A percentile compares a stretch with the other conserved stretches of the same genome.
These are phyloP conservation scores for Taphrina communis DNA, from an alignment of 1,139 yeast genomes.

Conservation along the genomic window DNA sequence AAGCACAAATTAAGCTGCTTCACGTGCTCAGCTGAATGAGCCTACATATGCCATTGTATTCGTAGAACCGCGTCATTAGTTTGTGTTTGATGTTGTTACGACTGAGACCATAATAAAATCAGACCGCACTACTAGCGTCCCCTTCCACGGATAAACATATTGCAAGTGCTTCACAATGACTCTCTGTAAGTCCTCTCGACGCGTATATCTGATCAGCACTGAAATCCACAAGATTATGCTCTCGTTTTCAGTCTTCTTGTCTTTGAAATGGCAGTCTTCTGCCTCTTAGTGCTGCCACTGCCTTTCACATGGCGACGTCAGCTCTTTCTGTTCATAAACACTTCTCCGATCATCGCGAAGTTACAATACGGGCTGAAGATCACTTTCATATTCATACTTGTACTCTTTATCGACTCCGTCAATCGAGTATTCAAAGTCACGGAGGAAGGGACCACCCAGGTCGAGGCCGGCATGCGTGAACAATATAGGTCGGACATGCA, in stretches of 20 bases:
- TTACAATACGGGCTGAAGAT: constrained; percentile 73
- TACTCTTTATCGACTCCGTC: constrained; percentile 85
- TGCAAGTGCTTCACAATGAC: not conserved
- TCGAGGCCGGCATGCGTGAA: constrained; percentile 47
- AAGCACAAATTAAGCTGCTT: not conserved
- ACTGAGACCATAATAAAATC: not conserved
- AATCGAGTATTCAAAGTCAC: constrained; percentile 79
- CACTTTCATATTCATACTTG: constrained; percentile 78
- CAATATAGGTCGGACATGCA: constrained; percentile 76
- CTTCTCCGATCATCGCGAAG: constrained; percentile 73
- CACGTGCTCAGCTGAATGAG: not conserved
- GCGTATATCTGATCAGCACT: not conserved
- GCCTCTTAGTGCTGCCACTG: constrained; percentile 80
- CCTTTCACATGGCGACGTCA: constrained; percentile 77
- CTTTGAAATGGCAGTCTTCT: constrained; percentile 79
- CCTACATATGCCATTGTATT: not conserved
- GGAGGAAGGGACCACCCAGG: constrained; percentile 55
- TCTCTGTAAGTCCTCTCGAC: not conserved
- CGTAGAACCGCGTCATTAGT: not conserved
- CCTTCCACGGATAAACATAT: too few species aligned
- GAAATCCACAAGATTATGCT: constrained; percentile 57
- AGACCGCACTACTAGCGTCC: not conserved
- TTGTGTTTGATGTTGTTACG: not conserved
- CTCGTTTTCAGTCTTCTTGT: constrained; percentile 74
- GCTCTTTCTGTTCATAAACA: constrained; percentile 66